A percentile compares a stretch with the other conserved stretches of the same genome.
Evolutionary conservation across 345 rosid genomes (phyloP).

Genomic region (Viola odorata): DNA sequence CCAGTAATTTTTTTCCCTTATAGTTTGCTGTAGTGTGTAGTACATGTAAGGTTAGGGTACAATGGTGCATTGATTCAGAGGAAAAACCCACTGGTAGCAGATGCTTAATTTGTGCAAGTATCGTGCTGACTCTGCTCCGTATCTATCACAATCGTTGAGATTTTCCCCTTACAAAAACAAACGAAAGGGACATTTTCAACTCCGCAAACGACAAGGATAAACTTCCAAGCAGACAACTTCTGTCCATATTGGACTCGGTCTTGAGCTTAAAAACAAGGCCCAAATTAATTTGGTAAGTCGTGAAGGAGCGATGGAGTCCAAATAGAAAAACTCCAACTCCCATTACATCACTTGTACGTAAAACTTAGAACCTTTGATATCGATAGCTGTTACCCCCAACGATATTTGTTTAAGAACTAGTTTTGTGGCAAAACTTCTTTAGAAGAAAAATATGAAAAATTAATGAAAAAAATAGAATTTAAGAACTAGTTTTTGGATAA

Average conservation of each 20-base stretch:
- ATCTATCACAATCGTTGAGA: neutral
- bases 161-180: slow-evolving; percentile 2
- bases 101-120: no score
- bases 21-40: no score
- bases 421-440: no score
- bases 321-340: neutral
- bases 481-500: no score
- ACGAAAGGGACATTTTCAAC: slow-evolving; percentile 19
- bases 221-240: slow-evolving; percentile 22
- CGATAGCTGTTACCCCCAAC: neutral
- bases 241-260: slow-evolving; percentile 16
- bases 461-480: no score
- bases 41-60: no score
- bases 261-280: slow-evolving; percentile 16
- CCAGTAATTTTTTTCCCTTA: no score
- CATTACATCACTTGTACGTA: slow-evolving; percentile 10
- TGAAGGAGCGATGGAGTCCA: slow-evolving; percentile 12
- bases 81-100: no score
- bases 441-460: no score
- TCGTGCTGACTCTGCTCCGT: no score
- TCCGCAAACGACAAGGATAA: slow-evolving; percentile 22
- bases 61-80: no score
- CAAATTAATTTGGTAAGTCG: slow-evolving; percentile 11
- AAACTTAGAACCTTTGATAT: slow-evolving; percentile 16
- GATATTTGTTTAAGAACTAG: no score